phyloP scores from a whole-genome alignment of 1,284 basidiomycete species.

The Phylloboletellus chloephorus region DNA sequence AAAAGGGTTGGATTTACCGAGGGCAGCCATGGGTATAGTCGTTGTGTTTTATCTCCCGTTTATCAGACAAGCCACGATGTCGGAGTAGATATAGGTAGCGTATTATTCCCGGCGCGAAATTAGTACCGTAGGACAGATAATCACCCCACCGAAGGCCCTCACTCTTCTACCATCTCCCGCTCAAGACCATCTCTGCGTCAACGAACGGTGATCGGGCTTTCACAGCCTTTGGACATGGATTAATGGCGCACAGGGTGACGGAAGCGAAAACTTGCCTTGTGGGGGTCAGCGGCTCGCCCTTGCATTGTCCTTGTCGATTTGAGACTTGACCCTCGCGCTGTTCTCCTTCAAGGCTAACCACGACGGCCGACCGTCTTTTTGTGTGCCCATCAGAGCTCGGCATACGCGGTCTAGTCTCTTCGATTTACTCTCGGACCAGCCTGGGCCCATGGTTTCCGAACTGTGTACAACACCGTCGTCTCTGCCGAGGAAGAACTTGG shows the following conservation, averaged over 20 bases:
- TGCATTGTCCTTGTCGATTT: conserved; percentile 27
- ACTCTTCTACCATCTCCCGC: too few species aligned
- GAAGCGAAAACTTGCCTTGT: conserved; percentile 27
- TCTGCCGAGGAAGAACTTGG: conserved; percentile 38
- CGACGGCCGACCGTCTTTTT: conserved; percentile 42
- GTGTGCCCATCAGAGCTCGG: conserved; percentile 56
- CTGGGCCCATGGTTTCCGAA: conserved; percentile 26
- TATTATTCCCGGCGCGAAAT: too few species aligned
- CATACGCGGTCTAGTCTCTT: conserved; percentile 45
- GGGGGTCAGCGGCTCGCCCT: conserved; percentile 40
- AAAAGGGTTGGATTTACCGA: conserved; percentile 26
- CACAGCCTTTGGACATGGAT: background rate
- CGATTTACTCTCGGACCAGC: conserved; percentile 34
- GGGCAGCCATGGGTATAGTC: conserved; percentile 30
- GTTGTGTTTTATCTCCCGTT: conserved; percentile 2
- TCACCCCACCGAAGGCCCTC: too few species aligned
- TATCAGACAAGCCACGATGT: conserved; percentile 5
- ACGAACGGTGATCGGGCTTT: too few species aligned
- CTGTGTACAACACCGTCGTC: conserved; percentile 11
- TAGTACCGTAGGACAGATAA: conserved; percentile 15
- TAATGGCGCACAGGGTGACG: conserved; percentile 1
- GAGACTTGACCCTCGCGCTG: conserved; percentile 28
- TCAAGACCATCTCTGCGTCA: too few species aligned
- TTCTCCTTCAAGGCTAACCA: conserved; percentile 54
- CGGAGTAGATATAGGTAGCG: too few species aligned